Conservation (phyloP, 257 asterid genomes). For the Solanum habrochaites region DNA sequence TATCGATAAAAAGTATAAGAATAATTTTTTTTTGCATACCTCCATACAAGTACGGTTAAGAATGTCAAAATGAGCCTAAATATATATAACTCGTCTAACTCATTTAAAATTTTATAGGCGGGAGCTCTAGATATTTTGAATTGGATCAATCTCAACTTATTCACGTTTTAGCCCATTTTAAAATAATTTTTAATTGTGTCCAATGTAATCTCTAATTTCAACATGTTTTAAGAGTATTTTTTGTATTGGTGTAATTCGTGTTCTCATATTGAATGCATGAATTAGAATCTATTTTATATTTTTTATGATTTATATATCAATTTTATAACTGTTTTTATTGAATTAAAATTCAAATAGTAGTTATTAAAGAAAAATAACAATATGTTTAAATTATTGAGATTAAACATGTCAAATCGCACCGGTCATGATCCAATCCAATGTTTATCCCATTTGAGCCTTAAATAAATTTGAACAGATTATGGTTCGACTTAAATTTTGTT, state of each 20-base stretch:
- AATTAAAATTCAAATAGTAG: accelerated
- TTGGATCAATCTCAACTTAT: no score
- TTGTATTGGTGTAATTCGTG: no score
- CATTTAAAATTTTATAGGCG: accelerated
- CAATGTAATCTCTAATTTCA: no score
- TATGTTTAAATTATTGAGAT: no score
- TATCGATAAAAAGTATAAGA: not conserved
- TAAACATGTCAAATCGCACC: not conserved
- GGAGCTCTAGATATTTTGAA: no score
- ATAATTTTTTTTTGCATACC: accelerated
- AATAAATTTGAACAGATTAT: accelerated
- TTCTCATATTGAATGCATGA: accelerated
- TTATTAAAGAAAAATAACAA: no score
- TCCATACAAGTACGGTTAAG: not conserved
- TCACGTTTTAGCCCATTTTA: accelerated
- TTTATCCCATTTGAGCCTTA: accelerated
- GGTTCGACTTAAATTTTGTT: accelerated
- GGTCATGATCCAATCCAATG: not conserved
- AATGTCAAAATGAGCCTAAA: not conserved
- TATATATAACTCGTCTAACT: not conserved
- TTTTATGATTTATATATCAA: no score
- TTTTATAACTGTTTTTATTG: not conserved
- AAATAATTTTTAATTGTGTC: accelerated
- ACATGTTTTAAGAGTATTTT: accelerated
- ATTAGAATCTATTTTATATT: no score